phyloP scores from a whole-genome alignment of 75 land plant species.

The Pinus albicaulis region DNA sequence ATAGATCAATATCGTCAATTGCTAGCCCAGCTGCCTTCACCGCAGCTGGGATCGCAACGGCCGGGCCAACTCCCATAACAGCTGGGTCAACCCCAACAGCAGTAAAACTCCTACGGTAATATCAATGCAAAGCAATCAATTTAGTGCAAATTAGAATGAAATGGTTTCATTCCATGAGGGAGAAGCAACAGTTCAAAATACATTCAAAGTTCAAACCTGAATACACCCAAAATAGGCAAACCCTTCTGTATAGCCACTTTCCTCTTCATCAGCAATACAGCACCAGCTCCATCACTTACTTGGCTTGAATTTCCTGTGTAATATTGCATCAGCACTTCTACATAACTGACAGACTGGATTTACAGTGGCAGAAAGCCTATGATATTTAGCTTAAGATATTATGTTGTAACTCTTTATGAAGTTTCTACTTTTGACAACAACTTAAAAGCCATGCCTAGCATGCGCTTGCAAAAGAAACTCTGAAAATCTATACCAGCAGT shows the following conservation, averaged over 20 bases:
- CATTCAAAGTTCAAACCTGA: constrained; percentile 50
- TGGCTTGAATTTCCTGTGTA: constrained; percentile 88
- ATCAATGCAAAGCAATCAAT: not conserved
- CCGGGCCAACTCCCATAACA: constrained; percentile 96
- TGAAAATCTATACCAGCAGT: constrained; percentile 72
- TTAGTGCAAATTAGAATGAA: not conserved
- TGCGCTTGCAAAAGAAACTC: not conserved
- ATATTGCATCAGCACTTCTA: not conserved
- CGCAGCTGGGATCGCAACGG: constrained; percentile 94
- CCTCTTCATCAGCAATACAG: constrained; percentile 92
- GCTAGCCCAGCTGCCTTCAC: constrained; percentile 86
- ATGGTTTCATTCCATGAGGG: not conserved
- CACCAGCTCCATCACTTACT: constrained; percentile 98
- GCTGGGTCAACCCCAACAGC: constrained; percentile 98
- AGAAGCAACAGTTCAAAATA: not conserved
- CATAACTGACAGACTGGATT: not conserved
- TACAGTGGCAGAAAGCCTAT: not conserved
- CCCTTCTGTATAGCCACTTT: constrained; percentile 65
- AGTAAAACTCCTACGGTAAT: constrained; percentile 69
- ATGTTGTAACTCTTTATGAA: not conserved
- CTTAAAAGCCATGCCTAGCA: not conserved
- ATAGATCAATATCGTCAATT: constrained; percentile 81
- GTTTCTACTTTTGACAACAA: not conserved
- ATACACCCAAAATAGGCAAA: constrained; percentile 90
- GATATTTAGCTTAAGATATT: not conserved